Conservation (phyloP, 2,329 filamentous ascomycete species). For the Ceratocystis albifundus region DNA sequence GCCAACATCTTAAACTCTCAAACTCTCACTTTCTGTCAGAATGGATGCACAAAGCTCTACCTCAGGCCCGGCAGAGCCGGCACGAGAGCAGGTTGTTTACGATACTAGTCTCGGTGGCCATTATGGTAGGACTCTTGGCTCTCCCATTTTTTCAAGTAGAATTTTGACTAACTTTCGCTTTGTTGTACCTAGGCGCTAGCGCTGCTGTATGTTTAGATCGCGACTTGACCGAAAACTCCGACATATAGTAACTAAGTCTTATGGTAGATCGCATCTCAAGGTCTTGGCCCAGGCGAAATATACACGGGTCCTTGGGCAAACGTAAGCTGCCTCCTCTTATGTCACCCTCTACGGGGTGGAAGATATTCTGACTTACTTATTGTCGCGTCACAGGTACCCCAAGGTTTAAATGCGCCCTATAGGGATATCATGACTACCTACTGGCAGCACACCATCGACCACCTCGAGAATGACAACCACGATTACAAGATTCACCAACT, state of each 20-base stretch:
- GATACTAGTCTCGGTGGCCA: slow-evolving; percentile 64
- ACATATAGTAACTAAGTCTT: neutral
- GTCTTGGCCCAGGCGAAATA: slow-evolving; percentile 82
- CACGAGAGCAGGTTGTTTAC: slow-evolving; percentile 54
- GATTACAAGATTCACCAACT: slow-evolving; percentile 98
- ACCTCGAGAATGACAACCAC: slow-evolving; percentile 87
- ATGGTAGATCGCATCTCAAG: slow-evolving; percentile 65
- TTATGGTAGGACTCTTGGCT: slow-evolving; percentile 46
- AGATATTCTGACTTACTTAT: slow-evolving; percentile 1
- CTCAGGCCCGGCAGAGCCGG: slow-evolving; percentile 36
- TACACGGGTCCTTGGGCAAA: slow-evolving; percentile 95
- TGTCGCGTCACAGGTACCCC: slow-evolving; percentile 59
- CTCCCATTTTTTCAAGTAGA: too few relatives aligned
- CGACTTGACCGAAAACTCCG: slow-evolving; percentile 1
- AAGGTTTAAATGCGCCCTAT: slow-evolving; percentile 83
- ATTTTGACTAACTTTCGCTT: neutral
- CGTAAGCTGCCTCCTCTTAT: slow-evolving; percentile 41
- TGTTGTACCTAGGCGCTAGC: slow-evolving; percentile 36
- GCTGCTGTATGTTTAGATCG: slow-evolving; percentile 31
- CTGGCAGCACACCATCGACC: slow-evolving; percentile 97
- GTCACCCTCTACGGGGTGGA: neutral
- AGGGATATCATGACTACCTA: slow-evolving; percentile 97
- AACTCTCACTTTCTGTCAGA: neutral
- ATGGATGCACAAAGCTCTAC: slow-evolving; percentile 12
- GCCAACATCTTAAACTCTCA: neutral